These are phyloP conservation scores for Rhizopus microsporus DNA, from an alignment of 371 early-diverging fungal genomes.

Conservation along the genomic window DNA sequence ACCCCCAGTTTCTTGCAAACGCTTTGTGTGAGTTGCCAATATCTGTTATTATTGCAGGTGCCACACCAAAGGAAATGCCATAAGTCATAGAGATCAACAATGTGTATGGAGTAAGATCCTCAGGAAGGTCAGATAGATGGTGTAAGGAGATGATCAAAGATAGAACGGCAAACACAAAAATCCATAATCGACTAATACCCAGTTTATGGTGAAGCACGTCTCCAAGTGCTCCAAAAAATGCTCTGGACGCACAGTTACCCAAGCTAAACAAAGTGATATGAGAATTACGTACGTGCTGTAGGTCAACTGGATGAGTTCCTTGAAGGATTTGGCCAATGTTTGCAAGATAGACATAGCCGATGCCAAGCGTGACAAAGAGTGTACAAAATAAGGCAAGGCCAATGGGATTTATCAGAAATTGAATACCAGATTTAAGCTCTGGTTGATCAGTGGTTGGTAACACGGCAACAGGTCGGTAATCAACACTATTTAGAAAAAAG, in stretches of 20 bases:
- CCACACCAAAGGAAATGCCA: slow-evolving; percentile 34
- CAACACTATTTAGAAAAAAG: slow-evolving; percentile 34
- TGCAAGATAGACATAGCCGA: slow-evolving; percentile 50
- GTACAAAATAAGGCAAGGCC: slow-evolving; percentile 40
- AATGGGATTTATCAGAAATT: slow-evolving; percentile 35
- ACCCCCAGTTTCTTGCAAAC: slow-evolving; percentile 37
- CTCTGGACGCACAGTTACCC: slow-evolving; percentile 48
- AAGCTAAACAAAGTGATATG: slow-evolving; percentile 48
- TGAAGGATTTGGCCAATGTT: slow-evolving; percentile 42
- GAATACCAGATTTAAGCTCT: slow-evolving; percentile 22
- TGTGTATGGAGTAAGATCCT: slow-evolving; percentile 21
- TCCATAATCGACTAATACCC: slow-evolving; percentile 45
- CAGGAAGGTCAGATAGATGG: slow-evolving; percentile 1
- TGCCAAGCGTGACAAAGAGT: slow-evolving; percentile 38
- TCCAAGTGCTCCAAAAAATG: slow-evolving; percentile 42
- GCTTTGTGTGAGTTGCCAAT: slow-evolving; percentile 21
- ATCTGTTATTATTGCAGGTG: slow-evolving; percentile 26
- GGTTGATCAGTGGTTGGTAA: slow-evolving; percentile 5
- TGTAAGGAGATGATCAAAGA: slow-evolving; percentile 23
- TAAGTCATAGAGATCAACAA: slow-evolving; percentile 25
- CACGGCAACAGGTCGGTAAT: background rate
- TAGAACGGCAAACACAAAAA: slow-evolving; percentile 32
- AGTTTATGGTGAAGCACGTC: slow-evolving; percentile 41
- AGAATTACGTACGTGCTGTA: slow-evolving; percentile 37
- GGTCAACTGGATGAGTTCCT: slow-evolving; percentile 19